Evolutionary conservation across 768 basidiomycete species (phyloP).

Genomic region (Piloderma croceum): DNA sequence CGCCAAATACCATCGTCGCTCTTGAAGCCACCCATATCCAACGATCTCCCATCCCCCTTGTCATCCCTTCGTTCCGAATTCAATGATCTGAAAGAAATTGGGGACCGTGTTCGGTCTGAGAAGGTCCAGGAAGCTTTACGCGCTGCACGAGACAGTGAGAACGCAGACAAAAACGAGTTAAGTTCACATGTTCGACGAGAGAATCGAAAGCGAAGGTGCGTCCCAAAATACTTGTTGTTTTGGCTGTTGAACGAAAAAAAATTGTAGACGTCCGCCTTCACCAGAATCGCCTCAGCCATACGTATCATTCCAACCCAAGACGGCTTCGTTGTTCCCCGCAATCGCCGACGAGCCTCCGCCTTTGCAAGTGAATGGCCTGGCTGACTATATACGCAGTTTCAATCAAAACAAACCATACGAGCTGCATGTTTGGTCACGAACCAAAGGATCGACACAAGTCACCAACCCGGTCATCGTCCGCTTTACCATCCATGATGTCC

Average conservation of each 20-base stretch:
- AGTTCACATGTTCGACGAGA: slow-evolving; percentile 41
- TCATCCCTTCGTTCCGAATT: slow-evolving; percentile 36
- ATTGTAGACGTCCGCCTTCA: slow-evolving; percentile 43
- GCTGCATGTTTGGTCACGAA: slow-evolving; percentile 53
- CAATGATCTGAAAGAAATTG: slow-evolving; percentile 41
- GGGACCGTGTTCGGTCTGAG: slow-evolving; percentile 43
- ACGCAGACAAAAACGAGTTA: slow-evolving; percentile 45
- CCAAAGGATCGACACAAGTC: slow-evolving; percentile 4
- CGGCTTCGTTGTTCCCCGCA: slow-evolving; percentile 38
- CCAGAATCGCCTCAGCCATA: slow-evolving; percentile 61
- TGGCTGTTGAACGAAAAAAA: no score
- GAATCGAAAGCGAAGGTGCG: slow-evolving; percentile 53
- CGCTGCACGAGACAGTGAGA: slow-evolving; percentile 50
- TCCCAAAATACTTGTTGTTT: slow-evolving; percentile 8
- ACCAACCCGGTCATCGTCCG: slow-evolving; percentile 42
- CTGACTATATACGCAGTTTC: slow-evolving; percentile 52
- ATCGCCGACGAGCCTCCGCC: slow-evolving; percentile 30
- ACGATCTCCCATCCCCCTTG: slow-evolving; percentile 16
- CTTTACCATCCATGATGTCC: slow-evolving; percentile 57
- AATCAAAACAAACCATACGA: slow-evolving; percentile 42
- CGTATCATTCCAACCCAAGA: slow-evolving; percentile 36
- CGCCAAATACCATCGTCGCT: slow-evolving; percentile 43
- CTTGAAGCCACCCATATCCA: slow-evolving; percentile 31
- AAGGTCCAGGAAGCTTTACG: slow-evolving; percentile 54
- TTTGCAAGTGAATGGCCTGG: slow-evolving; percentile 41